Evolutionary conservation across 352 stramenopile species (phyloP).

Genomic region (Pythium rhizo-oryzae): DNA sequence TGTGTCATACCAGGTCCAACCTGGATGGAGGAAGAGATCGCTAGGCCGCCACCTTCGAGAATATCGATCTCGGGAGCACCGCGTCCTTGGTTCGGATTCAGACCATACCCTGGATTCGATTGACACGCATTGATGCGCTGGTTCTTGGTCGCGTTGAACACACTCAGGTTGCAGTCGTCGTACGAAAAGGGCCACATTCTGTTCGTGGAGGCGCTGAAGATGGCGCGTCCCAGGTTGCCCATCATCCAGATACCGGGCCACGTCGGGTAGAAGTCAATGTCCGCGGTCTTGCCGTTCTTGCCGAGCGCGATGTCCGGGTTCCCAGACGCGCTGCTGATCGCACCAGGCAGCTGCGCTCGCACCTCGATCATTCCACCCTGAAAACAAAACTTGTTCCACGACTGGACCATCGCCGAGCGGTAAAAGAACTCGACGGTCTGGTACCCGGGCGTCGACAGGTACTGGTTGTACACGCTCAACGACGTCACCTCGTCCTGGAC

Average conservation of each 20-base stretch:
- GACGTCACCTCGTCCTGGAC: conserved; percentile 41
- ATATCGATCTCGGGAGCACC: conserved; percentile 94
- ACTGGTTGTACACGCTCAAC: conserved; percentile 54
- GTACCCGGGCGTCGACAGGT: conserved; percentile 46
- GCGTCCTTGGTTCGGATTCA: conserved; percentile 50
- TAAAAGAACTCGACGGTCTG: conserved; percentile 47
- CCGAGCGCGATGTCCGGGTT: not conserved
- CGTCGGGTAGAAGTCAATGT: conserved; percentile 83
- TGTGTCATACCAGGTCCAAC: conserved; percentile 70
- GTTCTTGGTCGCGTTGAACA: conserved; percentile 25
- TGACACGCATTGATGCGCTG: conserved; percentile 87
- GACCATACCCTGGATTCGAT: conserved; percentile 83
- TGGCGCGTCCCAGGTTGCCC: conserved; percentile 13
- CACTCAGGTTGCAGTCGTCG: conserved; percentile 77
- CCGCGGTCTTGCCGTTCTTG: not conserved
- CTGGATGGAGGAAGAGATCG: conserved; percentile 86
- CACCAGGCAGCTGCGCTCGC: conserved; percentile 85
- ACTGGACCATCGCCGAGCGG: conserved; percentile 85
- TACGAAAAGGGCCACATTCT: conserved; percentile 96
- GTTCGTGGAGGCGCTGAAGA: conserved; percentile 69
- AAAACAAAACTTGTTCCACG: conserved; percentile 96
- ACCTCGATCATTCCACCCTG: conserved; percentile 92
- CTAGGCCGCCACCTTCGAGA: conserved; percentile 74
- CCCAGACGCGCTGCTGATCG: conserved; percentile 37
- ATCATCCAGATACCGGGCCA: conserved; percentile 23